Evolutionary conservation across 371 early-diverging fungal species (phyloP), one percentile per base, ranked within the genome.

Genomic region (Phascolomyces articulosus): DNA sequence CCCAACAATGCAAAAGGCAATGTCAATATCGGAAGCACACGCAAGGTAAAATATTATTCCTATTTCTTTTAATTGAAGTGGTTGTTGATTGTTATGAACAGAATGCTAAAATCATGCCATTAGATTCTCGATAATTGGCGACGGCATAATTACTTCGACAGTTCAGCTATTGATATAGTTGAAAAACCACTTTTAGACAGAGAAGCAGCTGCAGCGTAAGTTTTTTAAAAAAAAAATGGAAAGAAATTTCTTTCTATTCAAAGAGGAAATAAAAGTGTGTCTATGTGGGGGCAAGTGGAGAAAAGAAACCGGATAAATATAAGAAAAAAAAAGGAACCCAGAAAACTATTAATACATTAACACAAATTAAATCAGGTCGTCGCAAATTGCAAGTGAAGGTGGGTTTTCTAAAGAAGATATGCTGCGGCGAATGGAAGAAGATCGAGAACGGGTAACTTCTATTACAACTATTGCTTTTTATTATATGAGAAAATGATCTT

Each of bases 341-440:
- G 18, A 10, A 18, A 61, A 28, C 20, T 59, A 51, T 51, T 24
- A 23, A n/a, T n/a, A n/a, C n/a, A n/a, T n/a, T n/a, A n/a, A n/a
- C n/a, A n/a, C n/a, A n/a, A n/a, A n/a, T n/a, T n/a, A n/a, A n/a
- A n/a, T n/a, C 23, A 51, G 44, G 57, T 29, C 38, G 16, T 24
- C 34, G 20, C 20, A 55, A 63, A 16, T 61, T 56, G 38, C 58
- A 21, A 55, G 59, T n/a, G 58, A 56, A 21, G 79, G 82, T 41
- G 78, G 79, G 58, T 77, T 86, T 68, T 72, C 84, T 18, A 85
- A 82, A 60, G 77, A 85, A 53, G 92, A 93, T 49, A 90, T 93
- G 18, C 54, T 91, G 60, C 78, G 82, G 48, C 82, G 92, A 28
- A 92, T 93, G 77, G 93, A 93, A 62, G 91, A 93, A 67, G 93